Evolutionary conservation across 768 basidiomycete genomes (phyloP), one percentile per base, ranked within the genome.

Genomic region (Calocera cornea): DNA sequence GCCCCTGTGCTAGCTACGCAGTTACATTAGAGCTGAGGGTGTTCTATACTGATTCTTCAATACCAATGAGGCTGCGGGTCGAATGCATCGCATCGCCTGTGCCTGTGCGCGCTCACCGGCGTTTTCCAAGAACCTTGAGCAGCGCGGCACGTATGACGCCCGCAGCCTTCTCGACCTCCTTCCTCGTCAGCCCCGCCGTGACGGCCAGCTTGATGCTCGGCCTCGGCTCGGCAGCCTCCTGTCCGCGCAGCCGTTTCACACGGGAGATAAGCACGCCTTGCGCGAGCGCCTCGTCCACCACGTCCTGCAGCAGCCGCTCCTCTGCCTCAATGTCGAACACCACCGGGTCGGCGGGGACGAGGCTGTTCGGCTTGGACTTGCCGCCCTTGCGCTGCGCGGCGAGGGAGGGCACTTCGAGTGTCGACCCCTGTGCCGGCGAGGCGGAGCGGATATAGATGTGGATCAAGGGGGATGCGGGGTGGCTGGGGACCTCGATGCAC

Each of bases 151-250:
- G 91, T 67, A 99, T 76, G 22, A 89, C 82, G 27, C 78, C 78
- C 5, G 87, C 85, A 1, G 94, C 90, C 80, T 92, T 95, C 81
- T 97, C 94, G 66, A 87, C 84, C 72, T 98, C 97, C 78, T 95
- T 95, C 82, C 82, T 88, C 29, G 87, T 86, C 70, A 97, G 75
- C 16, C 86, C 92, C 16, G 86, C 83, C 2, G 84, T 87, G 69
- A 95, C 78, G 27, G 88, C 87, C n/a, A 98, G 78, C 69, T 91
- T 84, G 68, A 98, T 86, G 72, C 89, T 91, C 40, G 97, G 93
- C 54, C 87, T 81, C 17, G 85, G 82, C 75, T 97, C 92, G 17
- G 84, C 79, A 70, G 84, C 78, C 80, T 99, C 95, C 77, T 97
- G 94, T 3, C 87, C 86, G 64, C 83, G 83, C 71, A 97, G 75